Evolutionary conservation across 805 yeast species (phyloP), one percentile per base, ranked within the genome.

Genomic region (Metschnikowia proteae): DNA sequence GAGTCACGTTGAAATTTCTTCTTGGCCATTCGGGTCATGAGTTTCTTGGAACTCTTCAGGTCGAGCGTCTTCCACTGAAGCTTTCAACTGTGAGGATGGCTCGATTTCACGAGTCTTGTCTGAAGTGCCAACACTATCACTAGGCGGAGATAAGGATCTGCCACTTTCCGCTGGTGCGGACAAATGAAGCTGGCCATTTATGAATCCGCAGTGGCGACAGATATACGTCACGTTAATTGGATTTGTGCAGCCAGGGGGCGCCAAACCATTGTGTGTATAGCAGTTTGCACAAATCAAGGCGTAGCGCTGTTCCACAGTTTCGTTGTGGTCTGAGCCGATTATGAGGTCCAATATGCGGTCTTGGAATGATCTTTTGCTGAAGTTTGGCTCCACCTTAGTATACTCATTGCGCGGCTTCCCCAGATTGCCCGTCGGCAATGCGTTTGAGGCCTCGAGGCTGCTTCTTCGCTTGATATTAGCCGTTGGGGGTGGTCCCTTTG

Each of bases 261-360:
- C 95, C 39, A 88, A 72, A 1, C 96, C 96, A 60, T 88, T 88
- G 64, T 88, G 95, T 13, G 72, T 73, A 23, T 64, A 68, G 60
- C 96, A 88, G n/a, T 73, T 66, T 17, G 60, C 54, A 62, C 96
- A 88, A 11, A 88, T 84, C 55, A 88, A 71, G 0, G 96, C 96
- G 61, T 74, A 85, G 38, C 95, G 65, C 49, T 70, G 69, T 38
- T 80, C 79, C 41, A 80, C 71, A 40, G 78, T 65, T 58, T 86
- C 92, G 64, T 83, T 88, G 45, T 78, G 79, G 22, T 90, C 92
- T 26, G 76, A 66, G 11, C 76, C 78, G 31, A 72, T 63, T 29
- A 73, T 57, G 31, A 64, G 48, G 54, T 73, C 76, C 25, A 73
- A 59, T 4, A 73, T 25, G 32, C 73, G 53, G 52, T 73, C 78